phyloP scores from a whole-genome alignment of 225 moss, liverwort and hornwort genomes.

The Anthoceros angustus region DNA sequence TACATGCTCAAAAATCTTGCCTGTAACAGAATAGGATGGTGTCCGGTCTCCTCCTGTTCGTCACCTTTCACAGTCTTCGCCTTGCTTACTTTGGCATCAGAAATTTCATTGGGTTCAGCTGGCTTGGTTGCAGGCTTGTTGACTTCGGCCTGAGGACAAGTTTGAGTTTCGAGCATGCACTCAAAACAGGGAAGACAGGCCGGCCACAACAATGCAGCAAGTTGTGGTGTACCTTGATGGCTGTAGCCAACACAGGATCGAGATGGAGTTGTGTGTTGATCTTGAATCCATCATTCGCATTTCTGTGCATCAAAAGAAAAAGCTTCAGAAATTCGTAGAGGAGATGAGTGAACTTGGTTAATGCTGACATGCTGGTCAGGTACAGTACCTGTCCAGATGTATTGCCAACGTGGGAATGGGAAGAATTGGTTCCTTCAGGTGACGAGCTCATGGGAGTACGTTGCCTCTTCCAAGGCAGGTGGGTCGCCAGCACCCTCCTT shows the following conservation, averaged over 20 bases:
- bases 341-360: background rate
- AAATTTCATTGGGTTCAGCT: conserved; percentile 20
- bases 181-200: background rate
- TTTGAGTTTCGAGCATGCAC: background rate
- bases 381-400: conserved; percentile 54
- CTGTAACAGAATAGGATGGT: too few species aligned
- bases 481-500: conserved; percentile 14
- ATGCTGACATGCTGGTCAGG: background rate
- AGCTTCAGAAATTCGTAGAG: background rate
- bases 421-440: conserved; percentile 62
- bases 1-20: background rate
- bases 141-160: conserved; percentile 42
- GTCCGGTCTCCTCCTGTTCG: too few species aligned
- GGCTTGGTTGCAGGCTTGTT: conserved; percentile 36
- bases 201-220: background rate
- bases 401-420: conserved; percentile 88
- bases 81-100: conserved; percentile 5
- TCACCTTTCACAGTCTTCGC: too few species aligned
- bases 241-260: conserved; percentile 75
- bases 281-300: conserved; percentile 69
- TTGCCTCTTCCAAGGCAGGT: conserved; percentile 11
- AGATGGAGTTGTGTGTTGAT: conserved; percentile 85
- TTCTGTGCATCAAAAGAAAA: conserved; percentile 18
- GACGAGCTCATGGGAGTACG: conserved; percentile 83
- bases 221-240: conserved; percentile 41